These are phyloP conservation scores for Stentor coeruleus DNA, from an alignment of 73 alveolate genomes.

Conservation along the genomic window DNA sequence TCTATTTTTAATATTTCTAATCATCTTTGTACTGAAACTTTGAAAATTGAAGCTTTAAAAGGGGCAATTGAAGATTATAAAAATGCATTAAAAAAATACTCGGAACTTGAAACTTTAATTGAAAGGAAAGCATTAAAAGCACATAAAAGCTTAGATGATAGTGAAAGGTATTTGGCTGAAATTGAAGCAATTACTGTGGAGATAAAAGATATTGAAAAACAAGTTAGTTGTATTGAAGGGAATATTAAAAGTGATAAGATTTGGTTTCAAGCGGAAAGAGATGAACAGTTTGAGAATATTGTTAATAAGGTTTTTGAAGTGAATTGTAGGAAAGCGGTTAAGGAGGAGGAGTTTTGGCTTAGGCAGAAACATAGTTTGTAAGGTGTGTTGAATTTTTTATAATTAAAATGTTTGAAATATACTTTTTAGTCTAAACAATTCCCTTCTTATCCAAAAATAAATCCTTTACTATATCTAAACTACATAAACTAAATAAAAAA, in stretches of 20 bases:
- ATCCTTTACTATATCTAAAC: too few relatives aligned
- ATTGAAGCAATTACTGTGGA: background rate
- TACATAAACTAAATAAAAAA: too few relatives aligned
- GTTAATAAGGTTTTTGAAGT: slow-evolving; percentile 3
- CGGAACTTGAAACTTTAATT: background rate
- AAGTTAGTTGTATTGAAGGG: background rate
- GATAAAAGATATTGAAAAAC: background rate
- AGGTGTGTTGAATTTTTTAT: too few relatives aligned
- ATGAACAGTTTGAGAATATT: background rate
- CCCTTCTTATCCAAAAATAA: too few relatives aligned
- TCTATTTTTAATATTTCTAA: background rate
- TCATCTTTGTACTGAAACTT: background rate
- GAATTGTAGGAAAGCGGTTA: background rate
- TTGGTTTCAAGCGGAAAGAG: slow-evolving; percentile 14
- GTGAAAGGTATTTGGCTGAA: slow-evolving; percentile 11
- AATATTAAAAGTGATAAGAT: background rate
- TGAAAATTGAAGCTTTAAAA: slow-evolving; percentile 3
- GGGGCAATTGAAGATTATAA: background rate
- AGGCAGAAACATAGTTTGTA: background rate
- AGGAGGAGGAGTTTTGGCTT: slow-evolving; percentile 18
- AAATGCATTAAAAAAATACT: background rate
- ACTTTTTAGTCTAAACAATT: too few relatives aligned
- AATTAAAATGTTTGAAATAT: too few relatives aligned
- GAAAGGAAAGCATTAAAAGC: background rate
- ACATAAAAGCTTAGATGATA: background rate